Evolutionary conservation across 1,139 yeast genomes (phyloP).

Genomic region (Zygoascus hellenicus): DNA sequence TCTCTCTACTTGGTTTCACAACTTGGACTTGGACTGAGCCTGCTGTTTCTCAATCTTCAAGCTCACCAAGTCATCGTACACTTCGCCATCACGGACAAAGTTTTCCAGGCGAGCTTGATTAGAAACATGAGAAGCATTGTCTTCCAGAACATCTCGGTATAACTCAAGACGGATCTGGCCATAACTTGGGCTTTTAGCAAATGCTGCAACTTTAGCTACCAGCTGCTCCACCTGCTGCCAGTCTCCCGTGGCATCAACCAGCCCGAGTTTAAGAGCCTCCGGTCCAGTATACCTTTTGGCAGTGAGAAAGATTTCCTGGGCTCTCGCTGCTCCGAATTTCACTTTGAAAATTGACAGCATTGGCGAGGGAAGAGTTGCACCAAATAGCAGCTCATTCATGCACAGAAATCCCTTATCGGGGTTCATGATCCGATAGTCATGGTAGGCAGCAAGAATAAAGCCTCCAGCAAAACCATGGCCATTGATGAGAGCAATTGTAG

Average conservation of each 20-base stretch:
- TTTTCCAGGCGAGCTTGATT: conserved; percentile 3
- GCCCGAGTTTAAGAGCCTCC: conserved; percentile 30
- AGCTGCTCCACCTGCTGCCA: conserved; percentile 30
- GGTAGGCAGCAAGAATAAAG: conserved; percentile 35
- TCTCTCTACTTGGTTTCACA: no score
- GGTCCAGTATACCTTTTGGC: conserved; percentile 33
- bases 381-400: conserved; percentile 37
- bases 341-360: conserved; percentile 33
- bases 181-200: conserved; percentile 29
- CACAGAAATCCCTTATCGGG: conserved; percentile 35
- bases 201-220: conserved; percentile 21
- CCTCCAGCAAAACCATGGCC: conserved; percentile 41
- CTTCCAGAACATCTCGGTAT: conserved; percentile 27
- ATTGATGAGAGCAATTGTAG: conserved; percentile 36
- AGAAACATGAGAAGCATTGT: conserved; percentile 14
- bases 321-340: conserved; percentile 28
- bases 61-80: no score
- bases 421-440: conserved; percentile 38
- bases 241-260: conserved; percentile 33
- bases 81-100: no score
- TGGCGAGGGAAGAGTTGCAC: conserved; percentile 34
- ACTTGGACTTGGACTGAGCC: no score
- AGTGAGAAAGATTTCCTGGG: conserved; percentile 29
- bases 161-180: conserved; percentile 29
- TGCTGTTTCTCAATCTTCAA: no score